These are phyloP conservation scores for Paspalum vaginatum DNA, from an alignment of 176 grass and related monocot genomes.

Conservation along the genomic window DNA sequence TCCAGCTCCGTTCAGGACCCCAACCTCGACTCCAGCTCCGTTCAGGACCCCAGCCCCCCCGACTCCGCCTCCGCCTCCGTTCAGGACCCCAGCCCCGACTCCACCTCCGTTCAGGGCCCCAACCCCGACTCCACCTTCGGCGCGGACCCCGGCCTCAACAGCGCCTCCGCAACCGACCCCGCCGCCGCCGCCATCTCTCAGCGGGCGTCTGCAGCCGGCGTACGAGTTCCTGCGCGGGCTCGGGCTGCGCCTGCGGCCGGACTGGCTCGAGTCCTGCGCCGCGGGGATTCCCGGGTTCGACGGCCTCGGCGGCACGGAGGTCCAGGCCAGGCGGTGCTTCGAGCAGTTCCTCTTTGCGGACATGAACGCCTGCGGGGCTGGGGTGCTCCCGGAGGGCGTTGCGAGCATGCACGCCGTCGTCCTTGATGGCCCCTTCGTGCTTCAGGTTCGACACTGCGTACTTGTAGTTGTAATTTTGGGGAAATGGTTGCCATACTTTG, in stretches of 20 bases:
- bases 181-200: not conserved
- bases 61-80: not conserved
- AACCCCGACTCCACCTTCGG: not conserved
- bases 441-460: conserved; percentile 58
- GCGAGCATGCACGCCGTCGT: conserved; percentile 58
- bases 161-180: not conserved
- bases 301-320: conserved; percentile 40
- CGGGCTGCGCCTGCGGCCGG: conserved; percentile 60
- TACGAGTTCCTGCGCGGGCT: conserved; percentile 59
- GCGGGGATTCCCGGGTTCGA: conserved; percentile 51
- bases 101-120: not conserved
- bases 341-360: conserved; percentile 89
- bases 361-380: conserved; percentile 69
- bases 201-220: conserved; percentile 39
- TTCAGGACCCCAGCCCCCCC: not conserved
- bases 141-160: conserved; percentile 11
- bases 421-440: conserved; percentile 80
- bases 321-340: conserved; percentile 64
- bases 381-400: conserved; percentile 67
- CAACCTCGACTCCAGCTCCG: not conserved
- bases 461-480: not conserved
- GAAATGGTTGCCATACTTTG: not conserved
- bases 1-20: not conserved
- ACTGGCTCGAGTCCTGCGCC: conserved; percentile 73
- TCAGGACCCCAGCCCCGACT: not conserved